Evolutionary conservation across 73 alveolate genomes (phyloP), one percentile per base, ranked within the genome.

Genomic region (Paramecium sonneborni): DNA sequence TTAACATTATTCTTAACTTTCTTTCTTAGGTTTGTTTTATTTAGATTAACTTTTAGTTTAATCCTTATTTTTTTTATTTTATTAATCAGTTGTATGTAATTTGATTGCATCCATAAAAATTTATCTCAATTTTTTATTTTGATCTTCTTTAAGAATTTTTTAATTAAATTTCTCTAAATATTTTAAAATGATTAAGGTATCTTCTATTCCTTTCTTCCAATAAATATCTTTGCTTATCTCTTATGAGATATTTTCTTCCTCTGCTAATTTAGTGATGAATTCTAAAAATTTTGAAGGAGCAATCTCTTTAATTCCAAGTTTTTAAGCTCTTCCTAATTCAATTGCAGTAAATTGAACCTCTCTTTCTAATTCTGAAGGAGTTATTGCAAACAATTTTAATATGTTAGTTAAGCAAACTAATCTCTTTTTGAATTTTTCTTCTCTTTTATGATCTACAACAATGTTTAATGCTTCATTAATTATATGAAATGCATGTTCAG

Each of bases 201-300:
- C 85, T 67, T 67, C 46, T 10, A 67, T 34, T 14, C 85, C 85
- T 24, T 67, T 28, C 20, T 67, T 67, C 85, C 85, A 67, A 67
- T 67, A 67, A 7, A 34, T 15, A 5, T 67, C 85, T n/a, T 67
- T 34, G 15, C 52, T 34, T 5, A 44, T 67, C 30, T 67, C 85
- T 9, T 52, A 28, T 52, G 68, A 52, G 7, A 52, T 52, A 52
- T 20, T 52, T 52, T 52, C 68, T 52, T 52, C 68, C 3, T 52
- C 68, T 2, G 68, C 15, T 52, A 52, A 52, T 52, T 52, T 52
- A 5, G 6, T 52, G 6, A 52, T 52, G 18, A 52, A 52, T 52
- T 52, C 68, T 0, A 52, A 15, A 14, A 52, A 52, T 52, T 52
- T 52, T 20, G 68, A 52, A 52, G 4, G 2, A 15, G 32, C 30